Base-by-base conservation (phyloP, 2,329 filamentous ascomycete species). In the Samsoniella hepiali region DNA sequence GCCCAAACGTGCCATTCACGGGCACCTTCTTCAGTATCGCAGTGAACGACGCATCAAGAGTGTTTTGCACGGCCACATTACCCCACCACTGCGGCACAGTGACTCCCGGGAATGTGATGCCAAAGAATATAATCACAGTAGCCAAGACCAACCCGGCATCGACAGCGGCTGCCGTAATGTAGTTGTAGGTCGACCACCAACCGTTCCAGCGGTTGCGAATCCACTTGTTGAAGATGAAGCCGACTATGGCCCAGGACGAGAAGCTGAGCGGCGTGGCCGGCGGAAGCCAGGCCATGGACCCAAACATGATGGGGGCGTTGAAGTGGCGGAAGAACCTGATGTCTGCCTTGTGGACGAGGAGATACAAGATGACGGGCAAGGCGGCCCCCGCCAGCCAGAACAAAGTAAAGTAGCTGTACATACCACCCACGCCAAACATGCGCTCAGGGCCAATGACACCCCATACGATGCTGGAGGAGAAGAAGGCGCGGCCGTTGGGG, bases 181-280 rank as follows among this genome's bases (percentile, higher is more conserved):
- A 78, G 65, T 77, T 78, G 64, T 79, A 78, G 15, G 69, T 76
- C 44, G 71, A 77, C 86, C 86, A 88, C 86, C 85, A 88, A 0
- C 81, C 84, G n/a, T 76, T 74, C 70, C 76, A 85, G 49, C 77
- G 76, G 67, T 79, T 78, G 38, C 80, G 79, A 65, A 88, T 84
- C 58, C 74, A 77, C 66, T 83, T 81, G 69, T 88, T 86, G 73
- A 88, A 88, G 36, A 86, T 63, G 53, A 82, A 77, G 0, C 85
- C 85, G 13, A 84, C 78, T 17, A 85, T 73, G 3, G 80, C 83
- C 86, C 86, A 88, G 3, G 78, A 74, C 11, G 82, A 81, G 69
- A 87, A 88, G 67, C 80, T 86, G 32, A 87, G 75, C 0, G 83
- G 82, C 0, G 85, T 87, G 0, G 86, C 86, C 0, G 85, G 85